Conservation (phyloP, 345 rosid genomes). For the Litchi chinensis region DNA sequence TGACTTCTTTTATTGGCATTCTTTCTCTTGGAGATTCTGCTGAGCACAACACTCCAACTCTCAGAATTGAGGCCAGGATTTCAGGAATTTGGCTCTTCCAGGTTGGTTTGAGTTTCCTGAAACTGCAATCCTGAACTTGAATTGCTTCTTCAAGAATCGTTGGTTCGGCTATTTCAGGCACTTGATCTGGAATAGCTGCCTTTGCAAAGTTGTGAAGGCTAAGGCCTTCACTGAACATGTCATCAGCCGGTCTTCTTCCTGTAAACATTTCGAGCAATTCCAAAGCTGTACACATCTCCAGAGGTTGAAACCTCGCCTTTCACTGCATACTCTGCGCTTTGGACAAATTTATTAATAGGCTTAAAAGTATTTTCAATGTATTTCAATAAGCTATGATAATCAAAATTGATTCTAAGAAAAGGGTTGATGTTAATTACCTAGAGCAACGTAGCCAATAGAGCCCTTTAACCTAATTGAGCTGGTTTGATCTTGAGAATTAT, state of each 20-base stretch:
- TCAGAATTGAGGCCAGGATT: conserved; percentile 15
- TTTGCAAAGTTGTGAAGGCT: conserved; percentile 31
- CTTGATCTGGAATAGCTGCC: conserved; percentile 25
- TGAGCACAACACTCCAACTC: conserved; percentile 23
- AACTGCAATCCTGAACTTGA: neutral
- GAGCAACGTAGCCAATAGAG: too few relatives aligned
- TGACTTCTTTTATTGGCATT: conserved; percentile 14
- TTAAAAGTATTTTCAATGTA: too few relatives aligned
- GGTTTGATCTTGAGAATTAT: too few relatives aligned
- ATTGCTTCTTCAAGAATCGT: conserved; percentile 22
- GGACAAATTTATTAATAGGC: neutral
- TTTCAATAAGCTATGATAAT: too few relatives aligned
- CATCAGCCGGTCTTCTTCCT: conserved; percentile 33
- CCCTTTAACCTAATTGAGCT: too few relatives aligned
- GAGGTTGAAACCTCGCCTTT: conserved; percentile 30
- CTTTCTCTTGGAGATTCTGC: conserved; percentile 24
- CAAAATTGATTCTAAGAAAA: too few relatives aligned
- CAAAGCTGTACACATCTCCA: conserved; percentile 42
- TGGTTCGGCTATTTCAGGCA: conserved; percentile 15
- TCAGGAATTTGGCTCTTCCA: conserved; percentile 19
- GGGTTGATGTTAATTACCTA: too few relatives aligned
- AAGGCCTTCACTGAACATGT: conserved; percentile 30
- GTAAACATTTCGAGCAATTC: conserved; percentile 45
- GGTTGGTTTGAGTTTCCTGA: neutral
- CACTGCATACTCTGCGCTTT: conserved; percentile 31